These are phyloP conservation scores for Diaporthe aspalathi DNA, from an alignment of 2,329 filamentous ascomycete genomes.

Conservation along the genomic window DNA sequence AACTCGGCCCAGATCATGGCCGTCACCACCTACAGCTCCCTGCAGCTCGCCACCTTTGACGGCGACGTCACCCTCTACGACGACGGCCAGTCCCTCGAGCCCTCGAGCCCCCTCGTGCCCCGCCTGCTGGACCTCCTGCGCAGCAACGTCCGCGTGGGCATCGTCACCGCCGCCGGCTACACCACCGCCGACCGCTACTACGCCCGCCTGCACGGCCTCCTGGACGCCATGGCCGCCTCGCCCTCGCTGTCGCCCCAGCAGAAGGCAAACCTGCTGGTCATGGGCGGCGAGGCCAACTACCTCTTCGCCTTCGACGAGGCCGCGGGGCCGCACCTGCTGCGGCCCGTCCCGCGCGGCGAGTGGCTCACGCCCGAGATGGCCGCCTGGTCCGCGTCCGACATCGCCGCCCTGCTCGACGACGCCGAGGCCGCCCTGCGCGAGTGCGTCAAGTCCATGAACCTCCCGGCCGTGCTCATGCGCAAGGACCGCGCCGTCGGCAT, in stretches of 20 bases:
- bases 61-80: conserved; percentile 97
- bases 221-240: conserved; percentile 78
- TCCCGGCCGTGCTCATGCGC: conserved; percentile 83
- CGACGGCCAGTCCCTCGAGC: conserved; percentile 82
- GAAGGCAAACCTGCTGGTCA: conserved; percentile 85
- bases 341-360: conserved; percentile 71
- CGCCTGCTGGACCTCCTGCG: conserved; percentile 76
- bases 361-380: conserved; percentile 86
- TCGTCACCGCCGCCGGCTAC: conserved; percentile 97
- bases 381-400: conserved; percentile 80
- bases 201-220: conserved; percentile 83
- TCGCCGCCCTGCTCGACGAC: conserved; percentile 84
- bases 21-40: conserved; percentile 76
- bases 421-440: conserved; percentile 87
- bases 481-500: conserved; percentile 91
- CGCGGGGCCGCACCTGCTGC: conserved; percentile 72
- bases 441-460: conserved; percentile 81
- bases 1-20: conserved; percentile 97
- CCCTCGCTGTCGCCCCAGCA: conserved; percentile 70
- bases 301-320: conserved; percentile 81
- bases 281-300: conserved; percentile 97
- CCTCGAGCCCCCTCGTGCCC: conserved; percentile 81
- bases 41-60: conserved; percentile 94
- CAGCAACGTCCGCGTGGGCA: conserved; percentile 86
- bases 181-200: conserved; percentile 89